Evolutionary conservation across 805 yeast species (phyloP).

Genomic region (Candida easanensis): DNA sequence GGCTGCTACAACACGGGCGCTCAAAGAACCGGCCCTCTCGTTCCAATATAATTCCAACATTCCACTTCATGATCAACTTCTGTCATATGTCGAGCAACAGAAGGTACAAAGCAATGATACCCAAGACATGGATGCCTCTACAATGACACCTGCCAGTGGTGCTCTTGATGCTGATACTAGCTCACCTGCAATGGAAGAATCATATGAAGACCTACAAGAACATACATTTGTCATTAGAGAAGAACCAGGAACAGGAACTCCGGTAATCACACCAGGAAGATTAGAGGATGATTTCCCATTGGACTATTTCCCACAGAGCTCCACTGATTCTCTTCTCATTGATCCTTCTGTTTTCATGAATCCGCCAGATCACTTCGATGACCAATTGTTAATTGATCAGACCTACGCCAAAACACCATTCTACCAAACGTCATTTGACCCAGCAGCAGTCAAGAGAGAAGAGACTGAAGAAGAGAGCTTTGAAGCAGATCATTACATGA

Average conservation of each 20-base stretch:
- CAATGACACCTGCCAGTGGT: neutral
- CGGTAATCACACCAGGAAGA: conserved; percentile 22
- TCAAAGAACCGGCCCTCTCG: conserved; percentile 74
- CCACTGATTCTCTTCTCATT: conserved; percentile 25
- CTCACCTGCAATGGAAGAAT: neutral
- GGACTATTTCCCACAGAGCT: conserved; percentile 52
- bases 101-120: conserved; percentile 1
- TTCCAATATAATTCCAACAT: conserved; percentile 59
- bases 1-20: conserved; percentile 68
- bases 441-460: conserved; percentile 5
- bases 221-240: conserved; percentile 23
- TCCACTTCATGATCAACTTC: conserved; percentile 54
- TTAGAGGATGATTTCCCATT: conserved; percentile 62
- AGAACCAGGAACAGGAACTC: conserved; percentile 17
- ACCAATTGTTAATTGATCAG: conserved; percentile 50
- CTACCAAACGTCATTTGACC: conserved; percentile 19
- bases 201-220: conserved; percentile 2
- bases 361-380: conserved; percentile 33
- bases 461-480: conserved; percentile 1
- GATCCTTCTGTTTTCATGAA: conserved; percentile 35
- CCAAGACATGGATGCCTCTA: conserved; percentile 1
- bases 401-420: conserved; percentile 42
- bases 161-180: neutral
- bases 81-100: conserved; percentile 37
- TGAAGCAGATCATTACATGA: conserved; percentile 7